Conservation (phyloP, 1,284 basidiomycete species). For the Coniferiporia weirii region DNA sequence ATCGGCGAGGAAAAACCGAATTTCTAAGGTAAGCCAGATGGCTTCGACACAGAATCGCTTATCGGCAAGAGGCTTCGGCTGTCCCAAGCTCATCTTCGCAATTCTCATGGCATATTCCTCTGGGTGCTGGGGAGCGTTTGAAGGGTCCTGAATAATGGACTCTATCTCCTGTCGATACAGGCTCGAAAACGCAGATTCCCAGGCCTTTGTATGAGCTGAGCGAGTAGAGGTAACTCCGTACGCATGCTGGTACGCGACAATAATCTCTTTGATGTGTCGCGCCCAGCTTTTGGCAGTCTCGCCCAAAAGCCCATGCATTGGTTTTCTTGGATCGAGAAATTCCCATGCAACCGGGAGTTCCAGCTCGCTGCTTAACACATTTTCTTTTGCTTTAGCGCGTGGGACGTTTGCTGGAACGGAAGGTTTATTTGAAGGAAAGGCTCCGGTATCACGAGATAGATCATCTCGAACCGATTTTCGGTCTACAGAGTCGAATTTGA, state of each 20-base stretch:
- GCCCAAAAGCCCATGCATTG: constrained; percentile 26
- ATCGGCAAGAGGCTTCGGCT: constrained; percentile 48
- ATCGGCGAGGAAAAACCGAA: constrained; percentile 39
- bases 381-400: constrained; percentile 1
- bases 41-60: constrained; percentile 51
- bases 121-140: constrained; percentile 33
- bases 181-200: constrained; percentile 46
- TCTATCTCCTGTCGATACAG: constrained; percentile 46
- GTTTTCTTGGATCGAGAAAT: constrained; percentile 25
- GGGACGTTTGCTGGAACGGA: neutral
- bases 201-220: constrained; percentile 46
- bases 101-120: constrained; percentile 42
- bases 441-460: constrained; percentile 1
- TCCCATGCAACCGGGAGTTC: constrained; percentile 18
- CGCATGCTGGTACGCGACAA: constrained; percentile 33
- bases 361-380: constrained; percentile 2
- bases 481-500: neutral
- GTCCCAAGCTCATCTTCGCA: constrained; percentile 45
- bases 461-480: neutral
- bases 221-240: constrained; percentile 35
- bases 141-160: constrained; percentile 29
- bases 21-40: constrained; percentile 40
- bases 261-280: constrained; percentile 28
- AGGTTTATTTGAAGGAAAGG: neutral
- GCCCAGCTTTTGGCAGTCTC: constrained; percentile 35